phyloP scores from a whole-genome alignment of 306 rosid genomes.

The Glycine soja region DNA sequence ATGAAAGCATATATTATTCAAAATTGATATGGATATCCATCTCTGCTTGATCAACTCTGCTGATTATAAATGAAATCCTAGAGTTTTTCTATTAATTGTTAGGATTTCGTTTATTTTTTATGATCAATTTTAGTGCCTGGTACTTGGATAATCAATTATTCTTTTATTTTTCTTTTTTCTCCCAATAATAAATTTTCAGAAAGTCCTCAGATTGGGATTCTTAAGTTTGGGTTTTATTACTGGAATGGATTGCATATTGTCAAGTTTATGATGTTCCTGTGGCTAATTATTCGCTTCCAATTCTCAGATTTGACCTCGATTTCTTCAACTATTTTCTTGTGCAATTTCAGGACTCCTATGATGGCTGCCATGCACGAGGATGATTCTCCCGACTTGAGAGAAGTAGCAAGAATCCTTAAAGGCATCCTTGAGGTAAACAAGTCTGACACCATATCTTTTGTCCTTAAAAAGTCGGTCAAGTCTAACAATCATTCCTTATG shows the following conservation, averaged over 20 bases:
- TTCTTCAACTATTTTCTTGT: constrained; percentile 26
- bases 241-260: constrained; percentile 1
- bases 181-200: neutral
- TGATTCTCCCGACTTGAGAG: constrained; percentile 71
- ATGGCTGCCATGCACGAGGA: constrained; percentile 93
- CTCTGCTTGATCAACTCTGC: neutral
- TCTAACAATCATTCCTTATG: neutral
- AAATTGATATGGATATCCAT: neutral
- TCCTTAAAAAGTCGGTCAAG: neutral
- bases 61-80: neutral
- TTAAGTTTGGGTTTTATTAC: neutral
- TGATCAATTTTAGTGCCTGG: neutral
- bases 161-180: neutral
- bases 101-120: neutral
- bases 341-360: constrained; percentile 69
- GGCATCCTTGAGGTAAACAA: constrained; percentile 71
- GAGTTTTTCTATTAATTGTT: neutral
- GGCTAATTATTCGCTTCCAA: neutral
- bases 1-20: neutral
- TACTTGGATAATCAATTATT: constrained; percentile 6
- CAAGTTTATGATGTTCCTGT: neutral
- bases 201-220: neutral
- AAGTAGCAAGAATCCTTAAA: constrained; percentile 67
- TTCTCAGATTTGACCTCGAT: neutral
- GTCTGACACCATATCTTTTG: neutral